phyloP scores from a whole-genome alignment of 2,329 filamentous ascomycete species.

The Arthrobotrys entomopaga region DNA sequence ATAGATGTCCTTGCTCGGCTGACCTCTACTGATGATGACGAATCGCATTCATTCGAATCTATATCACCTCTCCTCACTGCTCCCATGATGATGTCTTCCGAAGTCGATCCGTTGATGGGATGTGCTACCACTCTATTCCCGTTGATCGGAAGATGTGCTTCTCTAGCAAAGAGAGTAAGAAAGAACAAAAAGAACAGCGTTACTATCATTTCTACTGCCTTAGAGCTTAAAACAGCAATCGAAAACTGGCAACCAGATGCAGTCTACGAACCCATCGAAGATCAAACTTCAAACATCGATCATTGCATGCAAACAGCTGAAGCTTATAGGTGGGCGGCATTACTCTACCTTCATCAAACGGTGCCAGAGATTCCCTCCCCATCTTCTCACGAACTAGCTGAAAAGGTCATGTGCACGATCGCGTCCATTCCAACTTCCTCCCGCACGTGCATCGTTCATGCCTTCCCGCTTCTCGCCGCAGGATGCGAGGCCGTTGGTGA shows the following conservation, averaged over 20 bases:
- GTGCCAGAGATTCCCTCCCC: conserved; percentile 74
- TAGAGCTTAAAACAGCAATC: conserved; percentile 70
- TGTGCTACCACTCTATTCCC: conserved; percentile 75
- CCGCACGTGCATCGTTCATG: conserved; percentile 74
- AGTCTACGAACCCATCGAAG: conserved; percentile 71
- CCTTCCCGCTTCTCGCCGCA: conserved; percentile 75
- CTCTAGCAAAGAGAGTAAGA: conserved; percentile 72
- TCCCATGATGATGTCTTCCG: conserved; percentile 63
- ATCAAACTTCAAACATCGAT: conserved; percentile 70
- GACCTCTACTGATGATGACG: conserved; percentile 71
- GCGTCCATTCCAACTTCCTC: conserved; percentile 72
- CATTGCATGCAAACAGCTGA: conserved; percentile 73
- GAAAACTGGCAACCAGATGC: conserved; percentile 71
- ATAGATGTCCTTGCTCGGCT: conserved; percentile 77
- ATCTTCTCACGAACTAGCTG: conserved; percentile 69
- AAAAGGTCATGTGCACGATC: conserved; percentile 71
- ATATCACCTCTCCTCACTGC: conserved; percentile 49
- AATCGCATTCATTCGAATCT: conserved; percentile 61
- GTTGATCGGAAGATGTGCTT: conserved; percentile 73
- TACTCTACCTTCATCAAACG: conserved; percentile 74
- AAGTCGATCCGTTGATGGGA: conserved; percentile 77
- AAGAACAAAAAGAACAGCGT: conserved; percentile 68
- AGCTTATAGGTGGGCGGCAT: conserved; percentile 73
- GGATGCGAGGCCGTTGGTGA: conserved; percentile 71
- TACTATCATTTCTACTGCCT: conserved; percentile 69